phyloP scores from a whole-genome alignment of 2,329 filamentous ascomycete species.

The Aspergillus ibericus region DNA sequence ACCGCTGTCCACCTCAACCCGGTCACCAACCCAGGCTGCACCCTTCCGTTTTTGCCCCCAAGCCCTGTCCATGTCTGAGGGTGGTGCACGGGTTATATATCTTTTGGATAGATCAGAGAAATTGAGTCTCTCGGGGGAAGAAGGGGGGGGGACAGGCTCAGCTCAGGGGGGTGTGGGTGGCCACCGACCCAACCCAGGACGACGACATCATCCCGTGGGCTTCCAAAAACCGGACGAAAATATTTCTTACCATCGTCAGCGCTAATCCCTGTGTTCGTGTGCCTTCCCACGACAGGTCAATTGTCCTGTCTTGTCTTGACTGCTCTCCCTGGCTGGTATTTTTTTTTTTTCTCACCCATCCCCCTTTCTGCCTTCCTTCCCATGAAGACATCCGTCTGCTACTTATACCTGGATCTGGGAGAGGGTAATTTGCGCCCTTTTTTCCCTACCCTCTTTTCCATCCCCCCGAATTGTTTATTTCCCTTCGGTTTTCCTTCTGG shows the following conservation, averaged over 20 bases:
- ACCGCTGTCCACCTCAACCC: not conserved
- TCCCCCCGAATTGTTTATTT: not conserved
- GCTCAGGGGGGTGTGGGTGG: not conserved
- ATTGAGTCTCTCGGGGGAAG: conserved; percentile 1
- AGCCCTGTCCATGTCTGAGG: not conserved
- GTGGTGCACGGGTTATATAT: conserved; percentile 7
- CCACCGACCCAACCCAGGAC: not conserved
- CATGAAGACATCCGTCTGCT: not conserved
- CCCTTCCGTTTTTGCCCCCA: not conserved
- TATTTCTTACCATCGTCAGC: not conserved
- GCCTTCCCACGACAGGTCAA: not conserved
- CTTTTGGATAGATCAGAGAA: conserved; percentile 17
- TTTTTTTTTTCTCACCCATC: not conserved
- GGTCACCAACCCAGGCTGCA: not conserved
- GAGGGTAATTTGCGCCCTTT: not conserved
- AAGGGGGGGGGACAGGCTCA: not conserved
- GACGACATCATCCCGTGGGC: not conserved
- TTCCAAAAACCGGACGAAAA: not conserved
- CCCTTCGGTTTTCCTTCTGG: too few species aligned
- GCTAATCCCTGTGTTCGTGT: not conserved
- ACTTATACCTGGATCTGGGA: conserved; percentile 2
- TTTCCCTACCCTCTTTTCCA: not conserved
- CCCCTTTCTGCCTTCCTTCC: not conserved
- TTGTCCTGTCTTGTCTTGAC: not conserved
- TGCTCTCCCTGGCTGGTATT: not conserved